Conservation (phyloP, 257 asterid genomes). For the Buddleja alternifolia region DNA sequence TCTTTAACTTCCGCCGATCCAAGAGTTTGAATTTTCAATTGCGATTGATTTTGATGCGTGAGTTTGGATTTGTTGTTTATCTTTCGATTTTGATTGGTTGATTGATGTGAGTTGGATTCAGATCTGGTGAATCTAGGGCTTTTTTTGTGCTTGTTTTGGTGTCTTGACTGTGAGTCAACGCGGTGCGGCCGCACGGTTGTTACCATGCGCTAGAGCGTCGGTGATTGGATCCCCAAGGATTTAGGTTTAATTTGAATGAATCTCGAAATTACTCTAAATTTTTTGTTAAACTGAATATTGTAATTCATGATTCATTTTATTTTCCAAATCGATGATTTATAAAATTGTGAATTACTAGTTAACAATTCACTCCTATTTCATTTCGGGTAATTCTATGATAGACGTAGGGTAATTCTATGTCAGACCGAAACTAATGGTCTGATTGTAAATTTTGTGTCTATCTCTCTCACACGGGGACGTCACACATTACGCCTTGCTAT, state of each 20-base stretch:
- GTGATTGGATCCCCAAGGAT: neutral
- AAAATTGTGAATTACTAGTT: too few relatives aligned
- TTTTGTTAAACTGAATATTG: too few relatives aligned
- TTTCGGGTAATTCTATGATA: too few relatives aligned
- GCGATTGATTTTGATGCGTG: neutral
- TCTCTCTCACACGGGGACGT: too few relatives aligned
- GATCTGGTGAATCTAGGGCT: constrained; percentile 38
- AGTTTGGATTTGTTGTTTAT: neutral
- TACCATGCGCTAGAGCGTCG: constrained; percentile 13
- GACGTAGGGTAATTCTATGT: too few relatives aligned
- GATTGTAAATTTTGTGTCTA: too few relatives aligned
- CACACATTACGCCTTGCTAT: too few relatives aligned
- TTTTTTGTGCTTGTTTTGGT: neutral
- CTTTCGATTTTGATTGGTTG: constrained; percentile 18
- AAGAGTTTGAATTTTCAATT: neutral
- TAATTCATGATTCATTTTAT: too few relatives aligned
- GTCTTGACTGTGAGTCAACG: constrained; percentile 31
- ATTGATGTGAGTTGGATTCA: neutral
- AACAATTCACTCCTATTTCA: too few relatives aligned
- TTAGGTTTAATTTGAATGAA: neutral
- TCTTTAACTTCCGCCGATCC: neutral
- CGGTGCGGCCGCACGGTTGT: neutral
- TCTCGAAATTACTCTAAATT: neutral
- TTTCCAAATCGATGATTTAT: too few relatives aligned
- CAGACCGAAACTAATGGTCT: too few relatives aligned